A percentile compares a stretch with the other conserved stretches of the same genome.
phyloP scores from a whole-genome alignment of 2,329 filamentous ascomycete genomes.

The Botryotinia globosa region DNA sequence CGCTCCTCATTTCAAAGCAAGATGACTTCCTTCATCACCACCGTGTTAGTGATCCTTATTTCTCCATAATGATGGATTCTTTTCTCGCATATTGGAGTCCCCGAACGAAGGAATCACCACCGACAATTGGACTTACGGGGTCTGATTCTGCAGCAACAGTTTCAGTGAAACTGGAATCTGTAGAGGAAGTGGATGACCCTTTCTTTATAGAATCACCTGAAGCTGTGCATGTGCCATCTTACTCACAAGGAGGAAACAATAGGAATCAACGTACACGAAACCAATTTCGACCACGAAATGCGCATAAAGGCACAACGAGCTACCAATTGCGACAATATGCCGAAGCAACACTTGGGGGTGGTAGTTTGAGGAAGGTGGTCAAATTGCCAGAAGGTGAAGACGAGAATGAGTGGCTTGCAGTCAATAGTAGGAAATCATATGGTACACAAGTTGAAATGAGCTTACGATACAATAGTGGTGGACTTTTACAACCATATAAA shows the following conservation, averaged over 20 bases:
- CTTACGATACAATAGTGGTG: constrained; percentile 66
- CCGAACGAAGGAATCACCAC: constrained; percentile 7
- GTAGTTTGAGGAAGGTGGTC: constrained; percentile 92
- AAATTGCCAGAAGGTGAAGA: constrained; percentile 97
- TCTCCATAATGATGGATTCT: constrained; percentile 36
- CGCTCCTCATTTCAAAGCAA: constrained; percentile 33
- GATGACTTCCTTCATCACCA: constrained; percentile 79
- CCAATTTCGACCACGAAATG: constrained; percentile 84
- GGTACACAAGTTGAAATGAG: neutral
- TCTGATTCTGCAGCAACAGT: constrained; percentile 34
- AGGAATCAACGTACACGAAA: constrained; percentile 86
- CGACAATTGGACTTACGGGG: neutral
- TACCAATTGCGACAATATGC: constrained; percentile 98
- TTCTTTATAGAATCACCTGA: constrained; percentile 43
- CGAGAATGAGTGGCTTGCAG: constrained; percentile 95
- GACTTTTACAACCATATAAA: constrained; percentile 99
- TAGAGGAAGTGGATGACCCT: constrained; percentile 23
- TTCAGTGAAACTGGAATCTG: constrained; percentile 21
- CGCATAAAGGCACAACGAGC: constrained; percentile 80
- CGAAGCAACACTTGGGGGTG: constrained; percentile 91
- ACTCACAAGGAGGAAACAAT: constrained; percentile 38
- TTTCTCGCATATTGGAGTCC: constrained; percentile 36
- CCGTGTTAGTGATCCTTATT: constrained; percentile 62
- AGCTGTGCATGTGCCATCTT: constrained; percentile 39
- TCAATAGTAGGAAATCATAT: constrained; percentile 68